phyloP scores from a whole-genome alignment of 2,329 filamentous ascomycete species.

The Claviceps purpurea region DNA sequence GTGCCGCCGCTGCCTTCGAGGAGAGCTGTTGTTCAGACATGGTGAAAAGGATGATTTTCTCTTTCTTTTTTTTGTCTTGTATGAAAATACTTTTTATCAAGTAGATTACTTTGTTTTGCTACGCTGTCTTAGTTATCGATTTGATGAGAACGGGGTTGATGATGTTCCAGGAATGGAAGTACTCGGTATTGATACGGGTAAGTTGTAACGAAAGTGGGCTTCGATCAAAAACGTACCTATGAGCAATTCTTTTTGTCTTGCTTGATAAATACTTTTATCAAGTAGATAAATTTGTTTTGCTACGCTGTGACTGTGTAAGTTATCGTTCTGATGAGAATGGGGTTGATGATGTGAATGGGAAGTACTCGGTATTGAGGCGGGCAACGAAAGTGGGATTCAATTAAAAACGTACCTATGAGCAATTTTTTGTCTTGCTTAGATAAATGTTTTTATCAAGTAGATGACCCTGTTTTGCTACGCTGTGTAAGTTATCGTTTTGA shows the following conservation, averaged over 20 bases:
- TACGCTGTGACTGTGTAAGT: neutral
- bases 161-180: neutral
- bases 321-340: neutral
- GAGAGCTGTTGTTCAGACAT: neutral
- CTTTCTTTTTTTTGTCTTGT: neutral
- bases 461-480: neutral
- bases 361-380: neutral
- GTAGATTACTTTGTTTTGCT: neutral
- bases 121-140: neutral
- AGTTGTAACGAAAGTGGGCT: neutral
- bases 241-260: neutral
- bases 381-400: neutral
- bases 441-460: neutral
- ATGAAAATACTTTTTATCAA: neutral
- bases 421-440: neutral
- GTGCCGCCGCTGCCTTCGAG: neutral
- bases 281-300: neutral
- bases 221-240: neutral
- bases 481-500: neutral
- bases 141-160: neutral
- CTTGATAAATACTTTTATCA: neutral
- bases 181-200: neutral
- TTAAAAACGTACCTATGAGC: neutral
- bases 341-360: too few species aligned
- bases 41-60: neutral